phyloP scores from a whole-genome alignment of 257 asterid genomes.

The Plantago elongata region DNA sequence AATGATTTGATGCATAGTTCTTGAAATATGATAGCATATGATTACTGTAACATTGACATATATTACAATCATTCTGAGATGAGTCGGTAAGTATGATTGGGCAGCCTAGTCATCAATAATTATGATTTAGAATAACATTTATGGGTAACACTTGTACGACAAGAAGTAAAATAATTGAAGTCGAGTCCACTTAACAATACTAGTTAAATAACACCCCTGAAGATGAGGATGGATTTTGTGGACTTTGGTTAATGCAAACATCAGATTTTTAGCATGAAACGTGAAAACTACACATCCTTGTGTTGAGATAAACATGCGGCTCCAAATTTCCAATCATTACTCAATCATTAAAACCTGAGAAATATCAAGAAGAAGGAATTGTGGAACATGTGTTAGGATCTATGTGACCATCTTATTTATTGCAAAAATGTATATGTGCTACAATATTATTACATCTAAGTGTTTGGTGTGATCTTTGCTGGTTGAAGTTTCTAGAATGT shows the following conservation, averaged over 20 bases:
- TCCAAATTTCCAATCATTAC: slow-evolving; percentile 29
- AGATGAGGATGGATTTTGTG: slow-evolving; percentile 26
- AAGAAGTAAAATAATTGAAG: slow-evolving; percentile 12
- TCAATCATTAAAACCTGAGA: slow-evolving; percentile 18
- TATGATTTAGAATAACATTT: neutral
- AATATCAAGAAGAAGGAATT: neutral
- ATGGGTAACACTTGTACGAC: slow-evolving; percentile 36
- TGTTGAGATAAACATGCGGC: slow-evolving; percentile 22
- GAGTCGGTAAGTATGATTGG: slow-evolving; percentile 23
- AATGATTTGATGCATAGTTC: neutral
- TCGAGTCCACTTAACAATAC: neutral
- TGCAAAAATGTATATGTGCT: too few species aligned
- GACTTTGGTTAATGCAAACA: slow-evolving; percentile 12
- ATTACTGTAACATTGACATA: neutral
- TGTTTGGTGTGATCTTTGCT: too few species aligned
- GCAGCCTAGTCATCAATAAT: slow-evolving; percentile 25
- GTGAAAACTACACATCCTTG: slow-evolving; percentile 25
- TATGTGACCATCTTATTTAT: too few species aligned
- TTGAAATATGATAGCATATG: neutral
- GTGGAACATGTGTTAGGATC: neutral
- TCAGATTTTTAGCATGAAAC: slow-evolving; percentile 24
- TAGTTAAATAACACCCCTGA: slow-evolving; percentile 1
- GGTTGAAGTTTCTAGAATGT: too few species aligned
- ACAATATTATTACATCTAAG: too few species aligned
- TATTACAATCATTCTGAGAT: neutral